phyloP scores from a whole-genome alignment of 176 grass and related monocot genomes.

The Carex cristatella region DNA sequence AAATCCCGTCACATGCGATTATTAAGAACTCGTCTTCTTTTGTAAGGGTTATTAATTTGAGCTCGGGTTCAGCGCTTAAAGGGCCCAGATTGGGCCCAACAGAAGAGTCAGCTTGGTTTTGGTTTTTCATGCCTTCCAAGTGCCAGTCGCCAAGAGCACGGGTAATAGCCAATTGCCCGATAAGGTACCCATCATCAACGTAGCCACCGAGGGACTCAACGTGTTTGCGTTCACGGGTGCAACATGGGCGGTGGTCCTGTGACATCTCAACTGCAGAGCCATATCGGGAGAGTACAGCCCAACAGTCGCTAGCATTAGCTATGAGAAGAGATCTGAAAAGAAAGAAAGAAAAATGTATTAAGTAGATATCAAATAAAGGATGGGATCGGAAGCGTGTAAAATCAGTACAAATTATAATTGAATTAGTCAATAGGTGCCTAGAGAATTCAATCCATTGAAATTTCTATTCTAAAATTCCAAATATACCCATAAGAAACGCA shows the following conservation, averaged over 20 bases:
- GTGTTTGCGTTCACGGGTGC: constrained; percentile 46
- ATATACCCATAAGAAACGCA: background rate
- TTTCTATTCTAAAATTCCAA: background rate
- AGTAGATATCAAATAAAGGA: background rate
- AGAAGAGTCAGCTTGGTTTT: constrained; percentile 1
- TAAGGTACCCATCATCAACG: constrained; percentile 68
- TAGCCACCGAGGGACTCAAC: constrained; percentile 72
- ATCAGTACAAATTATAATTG: background rate
- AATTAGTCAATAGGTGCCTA: background rate
- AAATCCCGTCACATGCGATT: constrained; percentile 83
- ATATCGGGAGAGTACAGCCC: constrained; percentile 67
- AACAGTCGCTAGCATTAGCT: constrained; percentile 89
- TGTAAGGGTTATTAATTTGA: constrained; percentile 54
- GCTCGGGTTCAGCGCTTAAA: constrained; percentile 71
- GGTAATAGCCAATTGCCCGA: constrained; percentile 61
- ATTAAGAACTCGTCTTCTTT: constrained; percentile 91
- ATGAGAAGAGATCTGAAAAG: constrained; percentile 72
- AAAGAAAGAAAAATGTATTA: background rate
- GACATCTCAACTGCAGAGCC: constrained; percentile 75
- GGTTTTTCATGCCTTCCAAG: constrained; percentile 68
- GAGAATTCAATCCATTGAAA: background rate
- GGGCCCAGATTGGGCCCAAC: constrained; percentile 26
- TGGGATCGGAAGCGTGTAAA: background rate
- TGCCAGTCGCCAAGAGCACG: constrained; percentile 87
- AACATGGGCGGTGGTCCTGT: constrained; percentile 65